A percentile compares a stretch with the other conserved stretches of the same genome.
Conservation (phyloP, 2,329 filamentous ascomycete genomes). For the Plectosphaerella sp. region DNA sequence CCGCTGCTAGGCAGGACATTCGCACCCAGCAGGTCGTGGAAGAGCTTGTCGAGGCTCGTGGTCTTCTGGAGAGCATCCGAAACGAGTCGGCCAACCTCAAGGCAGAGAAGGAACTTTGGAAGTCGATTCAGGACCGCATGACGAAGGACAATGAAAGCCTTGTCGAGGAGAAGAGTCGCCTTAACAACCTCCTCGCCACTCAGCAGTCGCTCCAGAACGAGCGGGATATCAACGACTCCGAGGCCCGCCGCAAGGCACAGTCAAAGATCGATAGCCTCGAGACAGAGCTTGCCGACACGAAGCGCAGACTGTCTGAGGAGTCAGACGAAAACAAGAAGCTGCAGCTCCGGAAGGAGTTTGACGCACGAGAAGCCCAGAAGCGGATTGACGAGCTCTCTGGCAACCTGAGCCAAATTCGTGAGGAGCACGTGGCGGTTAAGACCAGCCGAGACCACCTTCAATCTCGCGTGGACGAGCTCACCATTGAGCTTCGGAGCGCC, state of each 20-base stretch:
- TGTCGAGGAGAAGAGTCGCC: slow-evolving; percentile 75
- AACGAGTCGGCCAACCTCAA: slow-evolving; percentile 91
- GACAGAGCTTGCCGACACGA: slow-evolving; percentile 69
- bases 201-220: slow-evolving; percentile 91
- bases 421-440: slow-evolving; percentile 82
- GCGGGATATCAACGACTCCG: slow-evolving; percentile 77
- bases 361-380: slow-evolving; percentile 81
- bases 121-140: slow-evolving; percentile 84
- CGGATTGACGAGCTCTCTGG: slow-evolving; percentile 87
- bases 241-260: slow-evolving; percentile 76
- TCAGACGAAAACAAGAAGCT: slow-evolving; percentile 80
- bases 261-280: slow-evolving; percentile 74
- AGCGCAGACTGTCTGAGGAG: slow-evolving; percentile 80
- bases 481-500: slow-evolving; percentile 80
- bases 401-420: slow-evolving; percentile 73
- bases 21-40: slow-evolving; percentile 88
- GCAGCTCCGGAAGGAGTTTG: slow-evolving; percentile 81
- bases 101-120: slow-evolving; percentile 92
- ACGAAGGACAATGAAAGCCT: slow-evolving; percentile 84
- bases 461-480: slow-evolving; percentile 80
- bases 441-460: slow-evolving; percentile 88
- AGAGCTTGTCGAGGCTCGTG: slow-evolving; percentile 82
- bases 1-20: slow-evolving; percentile 83
- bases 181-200: slow-evolving; percentile 78
- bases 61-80: slow-evolving; percentile 77